Evolutionary conservation across 139 green algal species (phyloP).

Genomic region (Parachlorella kessleri): DNA sequence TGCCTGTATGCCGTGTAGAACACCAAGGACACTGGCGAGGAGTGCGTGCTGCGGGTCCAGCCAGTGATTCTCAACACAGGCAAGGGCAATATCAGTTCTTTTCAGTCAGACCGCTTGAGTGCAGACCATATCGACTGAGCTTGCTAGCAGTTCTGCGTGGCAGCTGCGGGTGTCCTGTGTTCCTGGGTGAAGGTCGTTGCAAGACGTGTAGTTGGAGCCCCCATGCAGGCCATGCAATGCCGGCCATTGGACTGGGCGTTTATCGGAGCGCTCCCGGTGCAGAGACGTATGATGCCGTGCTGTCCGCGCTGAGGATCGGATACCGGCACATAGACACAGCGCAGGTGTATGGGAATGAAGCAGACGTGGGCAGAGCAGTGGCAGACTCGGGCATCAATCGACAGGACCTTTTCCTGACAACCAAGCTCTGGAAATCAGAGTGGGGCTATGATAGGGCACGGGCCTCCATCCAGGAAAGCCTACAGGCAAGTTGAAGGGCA

Average conservation of each 20-base stretch:
- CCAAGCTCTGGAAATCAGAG: constrained; percentile 44
- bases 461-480: constrained; percentile 1
- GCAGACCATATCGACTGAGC: too few species aligned
- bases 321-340: constrained; percentile 61
- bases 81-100: not conserved
- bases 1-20: constrained; percentile 14
- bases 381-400: constrained; percentile 32
- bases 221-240: constrained; percentile 35
- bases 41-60: not conserved
- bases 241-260: constrained; percentile 48
- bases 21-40: not conserved
- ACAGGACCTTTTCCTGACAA: constrained; percentile 57
- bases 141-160: too few species aligned
- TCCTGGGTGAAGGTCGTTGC: too few species aligned
- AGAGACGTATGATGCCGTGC: constrained; percentile 39
- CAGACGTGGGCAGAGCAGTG: constrained; percentile 44
- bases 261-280: constrained; percentile 32
- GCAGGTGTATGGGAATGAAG: constrained; percentile 54
- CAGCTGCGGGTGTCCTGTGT: too few species aligned
- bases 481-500: too few species aligned
- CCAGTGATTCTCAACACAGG: constrained; percentile 8
- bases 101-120: too few species aligned
- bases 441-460: constrained; percentile 15
- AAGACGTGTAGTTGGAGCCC: too few species aligned
- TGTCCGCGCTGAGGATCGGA: constrained; percentile 40